phyloP scores from a whole-genome alignment of 2,329 filamentous ascomycete species.

The Fusarium marasasianum region DNA sequence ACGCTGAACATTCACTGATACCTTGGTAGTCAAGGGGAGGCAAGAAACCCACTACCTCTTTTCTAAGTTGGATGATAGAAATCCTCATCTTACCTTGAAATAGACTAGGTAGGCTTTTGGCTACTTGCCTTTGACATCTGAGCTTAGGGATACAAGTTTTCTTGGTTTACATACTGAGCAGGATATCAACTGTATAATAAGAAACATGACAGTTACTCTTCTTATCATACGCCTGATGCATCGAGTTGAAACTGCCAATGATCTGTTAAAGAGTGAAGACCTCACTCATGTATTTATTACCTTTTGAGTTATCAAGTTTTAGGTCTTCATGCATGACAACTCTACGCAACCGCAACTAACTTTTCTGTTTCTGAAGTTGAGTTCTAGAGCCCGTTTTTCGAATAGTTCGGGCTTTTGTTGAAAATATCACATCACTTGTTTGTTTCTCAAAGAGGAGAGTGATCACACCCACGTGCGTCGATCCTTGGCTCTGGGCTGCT shows the following conservation, averaged over 20 bases:
- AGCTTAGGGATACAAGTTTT: neutral
- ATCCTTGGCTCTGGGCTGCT: conserved; percentile 35
- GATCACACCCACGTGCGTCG: conserved; percentile 41
- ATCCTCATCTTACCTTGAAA: neutral
- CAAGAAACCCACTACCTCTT: neutral
- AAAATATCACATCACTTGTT: neutral
- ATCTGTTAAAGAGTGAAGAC: neutral
- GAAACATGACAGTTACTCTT: neutral
- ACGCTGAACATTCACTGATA: neutral
- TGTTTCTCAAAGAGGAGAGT: neutral
- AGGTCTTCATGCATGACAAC: neutral
- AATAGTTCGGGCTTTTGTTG: neutral
- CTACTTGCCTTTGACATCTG: neutral
- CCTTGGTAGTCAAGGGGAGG: neutral
- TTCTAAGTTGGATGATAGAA: neutral
- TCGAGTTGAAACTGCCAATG: neutral
- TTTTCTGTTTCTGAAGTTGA: neutral
- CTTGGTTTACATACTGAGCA: neutral
- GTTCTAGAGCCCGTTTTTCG: neutral
- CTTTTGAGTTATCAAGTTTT: neutral
- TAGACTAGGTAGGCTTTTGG: neutral
- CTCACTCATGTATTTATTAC: neutral
- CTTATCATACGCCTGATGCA: neutral
- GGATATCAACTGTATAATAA: neutral
- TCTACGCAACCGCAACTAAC: neutral